Evolutionary conservation across 345 rosid genomes (phyloP).

Genomic region (Camelina hispida): DNA sequence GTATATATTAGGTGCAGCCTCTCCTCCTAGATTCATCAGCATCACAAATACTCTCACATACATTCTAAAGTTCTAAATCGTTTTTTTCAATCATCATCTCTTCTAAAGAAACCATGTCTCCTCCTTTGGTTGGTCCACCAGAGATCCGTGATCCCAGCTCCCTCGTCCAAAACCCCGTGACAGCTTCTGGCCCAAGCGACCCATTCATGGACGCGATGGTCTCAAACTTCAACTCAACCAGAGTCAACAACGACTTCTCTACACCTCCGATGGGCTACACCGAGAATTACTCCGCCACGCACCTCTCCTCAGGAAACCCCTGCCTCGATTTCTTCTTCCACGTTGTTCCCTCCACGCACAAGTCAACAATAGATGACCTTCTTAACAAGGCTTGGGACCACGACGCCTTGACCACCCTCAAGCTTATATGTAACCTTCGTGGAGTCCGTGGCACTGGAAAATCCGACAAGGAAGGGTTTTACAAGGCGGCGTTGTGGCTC

Average conservation of each 20-base stretch:
- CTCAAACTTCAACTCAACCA: slow-evolving; percentile 46
- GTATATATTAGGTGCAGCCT: background rate
- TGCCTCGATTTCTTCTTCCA: slow-evolving; percentile 73
- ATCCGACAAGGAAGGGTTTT: slow-evolving; percentile 70
- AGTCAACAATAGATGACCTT: slow-evolving; percentile 35
- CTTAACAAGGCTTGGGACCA: slow-evolving; percentile 55
- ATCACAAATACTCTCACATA: background rate
- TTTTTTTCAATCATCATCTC: background rate
- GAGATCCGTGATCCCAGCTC: slow-evolving; percentile 40
- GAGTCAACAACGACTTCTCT: background rate
- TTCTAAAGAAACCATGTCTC: slow-evolving; percentile 38
- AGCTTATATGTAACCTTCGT: slow-evolving; percentile 66
- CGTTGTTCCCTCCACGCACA: slow-evolving; percentile 57
- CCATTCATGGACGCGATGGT: slow-evolving; percentile 53
- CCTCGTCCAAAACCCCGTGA: background rate
- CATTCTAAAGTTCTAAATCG: background rate
- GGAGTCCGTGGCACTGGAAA: slow-evolving; percentile 76
- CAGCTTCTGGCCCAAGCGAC: slow-evolving; percentile 10
- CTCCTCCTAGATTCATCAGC: background rate
- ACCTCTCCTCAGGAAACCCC: slow-evolving; percentile 51
- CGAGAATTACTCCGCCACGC: slow-evolving; percentile 53
- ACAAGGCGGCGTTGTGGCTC: slow-evolving; percentile 63
- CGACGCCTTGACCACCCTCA: slow-evolving; percentile 58
- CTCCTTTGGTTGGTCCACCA: slow-evolving; percentile 55
- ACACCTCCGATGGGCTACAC: slow-evolving; percentile 51